Evolutionary conservation across 2,329 filamentous ascomycete genomes (phyloP).

Genomic region (Biscogniauxia mediterranea): DNA sequence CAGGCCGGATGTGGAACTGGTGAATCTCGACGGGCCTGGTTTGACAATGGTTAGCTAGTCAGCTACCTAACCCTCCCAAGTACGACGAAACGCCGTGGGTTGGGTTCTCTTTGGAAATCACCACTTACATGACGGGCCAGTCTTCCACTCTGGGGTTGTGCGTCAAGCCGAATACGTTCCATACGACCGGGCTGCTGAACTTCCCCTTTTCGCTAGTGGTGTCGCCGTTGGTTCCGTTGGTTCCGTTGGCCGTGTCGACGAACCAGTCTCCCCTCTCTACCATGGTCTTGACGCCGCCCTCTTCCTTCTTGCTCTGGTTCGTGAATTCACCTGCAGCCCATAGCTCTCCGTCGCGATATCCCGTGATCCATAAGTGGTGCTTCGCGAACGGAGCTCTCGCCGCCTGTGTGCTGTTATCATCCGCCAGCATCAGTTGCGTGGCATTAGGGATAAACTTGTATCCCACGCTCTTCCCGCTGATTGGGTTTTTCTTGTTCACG

Average conservation of each 20-base stretch:
- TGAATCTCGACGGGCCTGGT: conserved; percentile 48
- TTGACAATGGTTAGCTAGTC: no score
- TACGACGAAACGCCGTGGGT: no score
- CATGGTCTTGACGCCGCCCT: conserved; percentile 47
- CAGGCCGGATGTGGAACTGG: conserved; percentile 44
- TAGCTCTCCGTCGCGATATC: conserved; percentile 47
- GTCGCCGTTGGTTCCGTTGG: conserved; percentile 3
- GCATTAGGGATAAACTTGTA: conserved; percentile 48
- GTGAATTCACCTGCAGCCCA: conserved; percentile 52
- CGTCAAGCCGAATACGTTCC: conserved; percentile 49
- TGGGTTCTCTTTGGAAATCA: neutral
- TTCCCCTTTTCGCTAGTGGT: conserved; percentile 32
- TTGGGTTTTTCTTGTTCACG: conserved; percentile 40
- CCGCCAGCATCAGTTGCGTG: conserved; percentile 47
- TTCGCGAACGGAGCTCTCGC: conserved; percentile 44
- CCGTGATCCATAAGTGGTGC: conserved; percentile 50
- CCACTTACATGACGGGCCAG: conserved; percentile 51
- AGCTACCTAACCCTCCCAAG: no score
- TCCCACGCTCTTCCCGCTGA: conserved; percentile 48
- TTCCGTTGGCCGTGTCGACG: conserved; percentile 25
- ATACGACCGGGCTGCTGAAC: conserved; percentile 50
- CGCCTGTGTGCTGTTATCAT: conserved; percentile 42
- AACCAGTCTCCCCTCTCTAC: conserved; percentile 47
- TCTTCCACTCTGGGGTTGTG: conserved; percentile 49
- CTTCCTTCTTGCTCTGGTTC: conserved; percentile 45